Evolutionary conservation across 495 filamentous ascomycete species (phyloP).

Genomic region (Neurospora sublineolata): DNA sequence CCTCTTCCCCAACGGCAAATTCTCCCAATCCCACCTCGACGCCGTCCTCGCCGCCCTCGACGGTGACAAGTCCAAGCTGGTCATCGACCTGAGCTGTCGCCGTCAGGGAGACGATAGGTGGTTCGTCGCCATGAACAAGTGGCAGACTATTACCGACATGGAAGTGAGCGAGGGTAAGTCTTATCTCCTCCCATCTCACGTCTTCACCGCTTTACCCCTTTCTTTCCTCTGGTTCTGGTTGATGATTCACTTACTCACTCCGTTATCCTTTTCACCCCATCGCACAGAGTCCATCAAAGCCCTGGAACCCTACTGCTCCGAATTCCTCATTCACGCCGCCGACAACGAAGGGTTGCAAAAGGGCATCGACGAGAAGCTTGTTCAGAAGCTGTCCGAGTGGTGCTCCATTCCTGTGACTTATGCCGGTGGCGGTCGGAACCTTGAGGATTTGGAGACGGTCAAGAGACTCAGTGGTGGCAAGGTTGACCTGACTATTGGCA

Average conservation of each 20-base stretch:
- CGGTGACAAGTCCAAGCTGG: constrained; percentile 66
- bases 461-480: constrained; percentile 63
- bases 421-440: constrained; percentile 76
- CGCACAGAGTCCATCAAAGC: constrained; percentile 58
- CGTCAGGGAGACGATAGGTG: constrained; percentile 56
- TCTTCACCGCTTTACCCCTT: neutral
- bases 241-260: neutral
- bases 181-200: neutral
- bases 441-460: constrained; percentile 71
- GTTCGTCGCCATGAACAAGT: constrained; percentile 96
- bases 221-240: neutral
- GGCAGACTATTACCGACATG: constrained; percentile 95
- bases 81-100: constrained; percentile 89
- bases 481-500: constrained; percentile 92
- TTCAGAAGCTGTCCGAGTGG: constrained; percentile 66
- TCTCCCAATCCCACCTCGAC: constrained; percentile 61
- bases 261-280: neutral
- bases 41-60: constrained; percentile 58
- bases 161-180: constrained; percentile 69
- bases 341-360: constrained; percentile 88
- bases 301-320: constrained; percentile 81
- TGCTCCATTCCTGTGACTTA: constrained; percentile 89
- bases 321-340: constrained; percentile 98
- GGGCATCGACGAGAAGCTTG: constrained; percentile 80
- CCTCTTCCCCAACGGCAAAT: constrained; percentile 74